phyloP scores from a whole-genome alignment of 2,329 filamentous ascomycete genomes.

The Sphaerulina populicola region DNA sequence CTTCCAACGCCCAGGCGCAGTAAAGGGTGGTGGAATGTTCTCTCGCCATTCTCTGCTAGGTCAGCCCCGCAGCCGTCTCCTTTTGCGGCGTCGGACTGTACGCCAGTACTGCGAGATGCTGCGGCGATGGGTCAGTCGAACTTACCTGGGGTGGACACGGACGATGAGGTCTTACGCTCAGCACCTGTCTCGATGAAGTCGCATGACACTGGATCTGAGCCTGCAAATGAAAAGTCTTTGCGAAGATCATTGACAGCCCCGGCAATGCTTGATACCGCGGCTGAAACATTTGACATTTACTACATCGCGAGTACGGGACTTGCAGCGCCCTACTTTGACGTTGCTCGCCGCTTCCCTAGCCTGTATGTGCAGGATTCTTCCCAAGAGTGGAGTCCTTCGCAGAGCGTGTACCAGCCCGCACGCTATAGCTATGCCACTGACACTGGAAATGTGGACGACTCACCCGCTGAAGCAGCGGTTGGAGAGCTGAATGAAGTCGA shows the following conservation, averaged over 20 bases:
- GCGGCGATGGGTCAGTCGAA: slow-evolving; percentile 22
- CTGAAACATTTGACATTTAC: slow-evolving; percentile 28
- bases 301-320: slow-evolving; percentile 28
- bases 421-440: neutral
- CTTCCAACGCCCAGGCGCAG: slow-evolving; percentile 51
- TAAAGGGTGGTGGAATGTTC: slow-evolving; percentile 69
- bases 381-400: slow-evolving; percentile 23
- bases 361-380: slow-evolving; percentile 3
- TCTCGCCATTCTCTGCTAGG: slow-evolving; percentile 55
- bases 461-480: neutral
- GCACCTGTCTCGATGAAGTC: slow-evolving; percentile 13
- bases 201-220: neutral
- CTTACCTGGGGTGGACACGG: slow-evolving; percentile 10
- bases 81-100: slow-evolving; percentile 8
- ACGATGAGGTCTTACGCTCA: slow-evolving; percentile 22
- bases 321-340: slow-evolving; percentile 30
- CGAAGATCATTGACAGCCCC: slow-evolving; percentile 28
- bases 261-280: slow-evolving; percentile 18
- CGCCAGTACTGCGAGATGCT: slow-evolving; percentile 21
- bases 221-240: slow-evolving; percentile 2
- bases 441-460: no score
- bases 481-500: neutral
- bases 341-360: slow-evolving; percentile 19
- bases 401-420: slow-evolving; percentile 19
- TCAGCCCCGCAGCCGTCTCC: slow-evolving; percentile 23